These are phyloP conservation scores for Blepharisma japonicum DNA, from an alignment of 73 alveolate species.

Conservation along the genomic window DNA sequence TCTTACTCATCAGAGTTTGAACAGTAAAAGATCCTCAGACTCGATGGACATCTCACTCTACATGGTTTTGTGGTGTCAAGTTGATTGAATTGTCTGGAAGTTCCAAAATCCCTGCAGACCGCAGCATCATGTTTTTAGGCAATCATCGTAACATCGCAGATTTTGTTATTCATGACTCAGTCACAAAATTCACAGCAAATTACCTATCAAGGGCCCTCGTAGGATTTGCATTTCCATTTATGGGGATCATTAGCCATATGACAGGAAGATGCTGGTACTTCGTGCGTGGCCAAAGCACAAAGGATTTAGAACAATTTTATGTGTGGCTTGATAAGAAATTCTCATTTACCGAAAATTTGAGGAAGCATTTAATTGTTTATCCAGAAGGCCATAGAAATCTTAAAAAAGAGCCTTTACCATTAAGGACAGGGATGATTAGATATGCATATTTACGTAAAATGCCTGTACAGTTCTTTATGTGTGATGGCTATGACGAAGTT, in stretches of 20 bases:
- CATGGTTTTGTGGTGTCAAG: neutral
- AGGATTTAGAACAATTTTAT: conserved; percentile 33
- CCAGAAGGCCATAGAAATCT: conserved; percentile 43
- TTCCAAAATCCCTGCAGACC: neutral
- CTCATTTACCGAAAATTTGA: neutral
- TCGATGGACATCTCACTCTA: neutral
- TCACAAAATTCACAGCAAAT: neutral
- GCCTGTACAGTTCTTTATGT: conserved; percentile 5
- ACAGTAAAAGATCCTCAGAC: neutral
- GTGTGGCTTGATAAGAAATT: conserved; percentile 28
- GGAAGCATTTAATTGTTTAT: conserved; percentile 13
- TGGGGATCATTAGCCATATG: conserved; percentile 21
- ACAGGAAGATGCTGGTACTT: conserved; percentile 35
- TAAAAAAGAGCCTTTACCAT: neutral
- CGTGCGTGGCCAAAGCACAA: conserved; percentile 35
- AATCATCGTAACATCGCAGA: neutral
- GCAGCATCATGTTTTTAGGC: neutral
- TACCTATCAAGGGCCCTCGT: neutral
- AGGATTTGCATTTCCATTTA: conserved; percentile 14
- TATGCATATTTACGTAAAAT: neutral
- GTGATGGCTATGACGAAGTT: conserved; percentile 14
- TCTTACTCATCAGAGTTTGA: neutral
- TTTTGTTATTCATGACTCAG: neutral
- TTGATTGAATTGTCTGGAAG: neutral
- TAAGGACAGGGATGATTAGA: conserved; percentile 15